These are phyloP conservation scores for Falciphora oryzae DNA, from an alignment of 2,329 filamentous ascomycete species.

Conservation along the genomic window DNA sequence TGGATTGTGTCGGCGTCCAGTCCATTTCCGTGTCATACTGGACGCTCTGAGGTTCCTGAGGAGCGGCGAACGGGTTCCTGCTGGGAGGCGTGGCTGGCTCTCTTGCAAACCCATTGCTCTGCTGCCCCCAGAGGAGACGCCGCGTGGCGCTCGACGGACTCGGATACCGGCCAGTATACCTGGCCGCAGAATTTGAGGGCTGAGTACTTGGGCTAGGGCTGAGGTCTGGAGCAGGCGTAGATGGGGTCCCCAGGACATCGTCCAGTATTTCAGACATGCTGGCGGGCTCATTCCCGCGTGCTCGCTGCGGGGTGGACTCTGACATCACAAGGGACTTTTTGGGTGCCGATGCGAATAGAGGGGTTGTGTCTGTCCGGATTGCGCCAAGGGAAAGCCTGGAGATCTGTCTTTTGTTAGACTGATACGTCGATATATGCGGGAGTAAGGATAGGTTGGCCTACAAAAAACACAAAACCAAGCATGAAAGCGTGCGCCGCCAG, in stretches of 20 bases:
- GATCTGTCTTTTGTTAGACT: constrained; percentile 29
- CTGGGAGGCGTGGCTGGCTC: constrained; percentile 1
- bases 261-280: constrained; percentile 43
- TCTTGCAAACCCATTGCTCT: background rate
- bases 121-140: background rate
- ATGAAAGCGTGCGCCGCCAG: constrained; percentile 50
- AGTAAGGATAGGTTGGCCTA: constrained; percentile 31
- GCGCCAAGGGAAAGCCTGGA: constrained; percentile 37
- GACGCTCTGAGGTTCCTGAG: background rate
- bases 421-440: background rate
- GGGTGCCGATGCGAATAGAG: constrained; percentile 38
- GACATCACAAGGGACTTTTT: constrained; percentile 12
- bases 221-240: background rate
- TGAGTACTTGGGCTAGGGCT: background rate
- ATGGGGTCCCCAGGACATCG: constrained; percentile 32
- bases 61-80: background rate
- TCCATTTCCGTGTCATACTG: constrained; percentile 61
- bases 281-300: constrained; percentile 26
- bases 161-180: background rate
- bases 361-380: constrained; percentile 52
- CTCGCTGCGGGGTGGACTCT: background rate
- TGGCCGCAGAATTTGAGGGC: background rate
- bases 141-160: background rate
- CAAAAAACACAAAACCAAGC: constrained; percentile 44
- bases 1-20: constrained; percentile 59